Base-by-base conservation (phyloP, 2,329 filamentous ascomycete species). In the Talaromyces sp. region DNA sequence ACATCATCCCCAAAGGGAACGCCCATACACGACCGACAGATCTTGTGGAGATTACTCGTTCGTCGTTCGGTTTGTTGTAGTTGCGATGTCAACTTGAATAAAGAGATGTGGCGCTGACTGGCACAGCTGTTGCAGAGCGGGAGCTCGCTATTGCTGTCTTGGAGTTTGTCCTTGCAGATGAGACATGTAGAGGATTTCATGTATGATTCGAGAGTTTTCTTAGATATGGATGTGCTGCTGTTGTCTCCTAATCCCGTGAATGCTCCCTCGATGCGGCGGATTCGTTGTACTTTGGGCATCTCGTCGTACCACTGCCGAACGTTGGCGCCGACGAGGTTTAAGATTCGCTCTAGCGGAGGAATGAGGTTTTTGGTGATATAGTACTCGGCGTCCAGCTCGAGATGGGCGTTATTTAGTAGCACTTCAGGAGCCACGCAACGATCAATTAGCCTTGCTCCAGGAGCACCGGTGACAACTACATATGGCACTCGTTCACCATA, bases 361-460 rank as follows among this genome's bases (percentile, higher is more conserved):
- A 99, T 95, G 8, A 99, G 70, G 69, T 97, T 97, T 77, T 97
- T 97, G 17, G 83, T 85, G 67, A 99, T 97, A 77, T 99, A 99
- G 74, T 99, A 99, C 65, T 97, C 91, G 0, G 92, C 87, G 68
- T 99, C 94, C 17, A 99, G 82, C 65, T 91, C 86, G 53, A 88
- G 83, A 65, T 93, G 84, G 21, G 89, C 84, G 63, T 89, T 89
- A 55, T 84, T 78, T 1, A 97, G 80, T 3, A 97, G 78, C 9
- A 87, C 86, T 66, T 97, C 91, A 0, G 94, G 94, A 33, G 90
- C 84, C 0, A 99, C 89, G 69, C 91, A 96, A 11, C 94, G 88
- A 72, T 97, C 93, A 63, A 91, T 87, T 8, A 99, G 82, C 31
- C 91, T 79, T 7, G 92, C 88, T 0, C 91, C 91, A 0, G 94